These are phyloP conservation scores for Glycine soja DNA, from an alignment of 306 rosid genomes.

Conservation along the genomic window DNA sequence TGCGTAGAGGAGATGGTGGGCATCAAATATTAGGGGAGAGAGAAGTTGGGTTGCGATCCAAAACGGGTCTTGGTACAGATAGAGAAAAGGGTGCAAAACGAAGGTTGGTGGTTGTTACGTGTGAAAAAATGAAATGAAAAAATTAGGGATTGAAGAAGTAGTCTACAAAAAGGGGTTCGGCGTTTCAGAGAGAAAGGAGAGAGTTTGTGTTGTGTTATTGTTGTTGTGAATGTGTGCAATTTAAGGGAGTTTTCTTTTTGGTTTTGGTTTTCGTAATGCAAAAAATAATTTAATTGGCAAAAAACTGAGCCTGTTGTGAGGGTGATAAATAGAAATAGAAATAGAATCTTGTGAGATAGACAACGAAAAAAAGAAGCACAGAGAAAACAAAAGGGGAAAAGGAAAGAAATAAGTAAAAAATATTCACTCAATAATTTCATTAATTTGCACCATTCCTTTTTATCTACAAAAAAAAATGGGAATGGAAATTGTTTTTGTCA, in stretches of 20 bases:
- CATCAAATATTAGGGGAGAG: constrained; percentile 44
- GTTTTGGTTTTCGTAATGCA: constrained; percentile 17
- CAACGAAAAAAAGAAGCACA: constrained; percentile 1
- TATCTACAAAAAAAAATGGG: neutral
- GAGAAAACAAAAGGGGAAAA: neutral
- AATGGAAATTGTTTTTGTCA: neutral
- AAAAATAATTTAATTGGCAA: constrained; percentile 15
- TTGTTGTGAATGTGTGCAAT: constrained; percentile 43
- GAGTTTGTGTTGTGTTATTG: neutral
- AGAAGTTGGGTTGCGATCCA: constrained; percentile 62
- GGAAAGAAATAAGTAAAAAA: too few species aligned
- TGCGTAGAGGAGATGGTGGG: constrained; percentile 42
- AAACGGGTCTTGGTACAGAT: constrained; percentile 55
- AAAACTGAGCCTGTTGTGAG: constrained; percentile 9
- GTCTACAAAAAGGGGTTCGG: constrained; percentile 56
- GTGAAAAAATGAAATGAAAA: constrained; percentile 32
- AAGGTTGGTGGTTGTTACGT: constrained; percentile 25
- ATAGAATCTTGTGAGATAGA: constrained; percentile 46
- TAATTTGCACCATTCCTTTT: constrained; percentile 12
- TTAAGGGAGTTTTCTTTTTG: constrained; percentile 52
- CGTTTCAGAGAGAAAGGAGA: constrained; percentile 28
- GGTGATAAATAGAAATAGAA: neutral
- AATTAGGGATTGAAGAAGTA: constrained; percentile 57
- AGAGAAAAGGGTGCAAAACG: constrained; percentile 52
- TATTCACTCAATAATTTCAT: neutral